These are phyloP conservation scores for Mucor lusitanicus DNA, from an alignment of 371 early-diverging fungal species.

Conservation along the genomic window DNA sequence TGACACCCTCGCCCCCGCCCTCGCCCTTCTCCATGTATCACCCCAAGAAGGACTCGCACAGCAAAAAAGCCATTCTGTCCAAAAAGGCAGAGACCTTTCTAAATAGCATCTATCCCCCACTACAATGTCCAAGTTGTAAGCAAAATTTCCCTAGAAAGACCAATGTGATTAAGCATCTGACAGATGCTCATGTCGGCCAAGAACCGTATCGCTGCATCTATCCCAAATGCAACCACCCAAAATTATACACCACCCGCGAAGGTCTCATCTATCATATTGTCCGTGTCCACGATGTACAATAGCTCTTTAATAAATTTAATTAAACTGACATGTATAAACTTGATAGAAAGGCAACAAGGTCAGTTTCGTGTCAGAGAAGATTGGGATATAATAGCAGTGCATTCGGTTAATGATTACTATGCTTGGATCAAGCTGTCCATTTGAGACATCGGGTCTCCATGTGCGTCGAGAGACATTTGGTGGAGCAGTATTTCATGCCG, in stretches of 20 bases:
- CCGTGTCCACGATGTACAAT: constrained; percentile 34
- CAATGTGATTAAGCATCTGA: constrained; percentile 49
- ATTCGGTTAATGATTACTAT: too few species aligned
- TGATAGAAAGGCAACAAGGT: too few species aligned
- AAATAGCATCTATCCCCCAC: constrained; percentile 39
- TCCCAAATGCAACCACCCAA: constrained; percentile 40
- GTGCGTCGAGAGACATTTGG: constrained; percentile 58
- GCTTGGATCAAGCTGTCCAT: constrained; percentile 25
- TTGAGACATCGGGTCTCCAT: constrained; percentile 60
- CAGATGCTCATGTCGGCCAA: constrained; percentile 40
- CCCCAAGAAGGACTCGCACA: constrained; percentile 23
- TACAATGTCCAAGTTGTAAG: constrained; percentile 47
- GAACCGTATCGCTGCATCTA: constrained; percentile 53
- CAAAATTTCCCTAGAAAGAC: constrained; percentile 43
- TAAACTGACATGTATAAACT: too few species aligned
- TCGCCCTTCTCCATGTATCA: constrained; percentile 21
- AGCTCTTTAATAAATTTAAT: too few species aligned
- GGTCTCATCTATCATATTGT: constrained; percentile 52
- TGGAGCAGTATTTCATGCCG: constrained; percentile 70
- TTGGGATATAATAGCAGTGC: too few species aligned
- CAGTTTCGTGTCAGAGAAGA: too few species aligned
- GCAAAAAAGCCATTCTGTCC: constrained; percentile 35
- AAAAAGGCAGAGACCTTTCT: constrained; percentile 28
- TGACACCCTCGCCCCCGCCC: constrained; percentile 27
- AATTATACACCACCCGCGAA: constrained; percentile 46